Conservation (phyloP, 768 basidiomycete genomes). For the Xerocomellus intermedius region DNA sequence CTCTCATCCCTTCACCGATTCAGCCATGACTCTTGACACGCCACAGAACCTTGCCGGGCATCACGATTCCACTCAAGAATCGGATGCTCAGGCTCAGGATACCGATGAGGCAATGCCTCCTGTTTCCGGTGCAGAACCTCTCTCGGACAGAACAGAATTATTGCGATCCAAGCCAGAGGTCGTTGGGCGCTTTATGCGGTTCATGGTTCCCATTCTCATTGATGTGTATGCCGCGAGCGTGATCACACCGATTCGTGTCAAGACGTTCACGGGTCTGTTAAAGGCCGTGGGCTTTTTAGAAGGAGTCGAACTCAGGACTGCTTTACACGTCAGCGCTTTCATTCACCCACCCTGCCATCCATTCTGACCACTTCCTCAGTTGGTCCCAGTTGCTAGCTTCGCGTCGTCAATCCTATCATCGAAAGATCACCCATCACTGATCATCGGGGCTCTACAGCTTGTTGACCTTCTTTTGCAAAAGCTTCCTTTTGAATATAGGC, state of each 20-base stretch:
- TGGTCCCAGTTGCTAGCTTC: conserved; percentile 93
- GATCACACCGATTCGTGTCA: conserved; percentile 78
- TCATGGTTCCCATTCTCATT: conserved; percentile 90
- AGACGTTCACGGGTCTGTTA: conserved; percentile 82
- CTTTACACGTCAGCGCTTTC: conserved; percentile 64
- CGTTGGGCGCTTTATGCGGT: conserved; percentile 80
- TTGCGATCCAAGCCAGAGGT: conserved; percentile 72
- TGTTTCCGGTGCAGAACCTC: conserved; percentile 33
- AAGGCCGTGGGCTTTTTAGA: conserved; percentile 92
- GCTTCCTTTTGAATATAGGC: conserved; percentile 79
- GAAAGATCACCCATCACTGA: conserved; percentile 83
- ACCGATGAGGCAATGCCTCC: conserved; percentile 36
- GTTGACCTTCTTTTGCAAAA: conserved; percentile 89
- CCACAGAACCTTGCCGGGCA: conserved; percentile 12
- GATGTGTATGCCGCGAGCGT: conserved; percentile 99
- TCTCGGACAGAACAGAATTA: conserved; percentile 65
- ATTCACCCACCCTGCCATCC: not conserved
- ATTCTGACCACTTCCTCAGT: conserved; percentile 43
- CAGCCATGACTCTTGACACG: conserved; percentile 21
- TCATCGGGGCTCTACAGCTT: conserved; percentile 87
- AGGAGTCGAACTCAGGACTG: conserved; percentile 65
- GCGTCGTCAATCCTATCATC: conserved; percentile 92
- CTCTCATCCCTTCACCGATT: conserved; percentile 30
- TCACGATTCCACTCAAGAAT: conserved; percentile 30
- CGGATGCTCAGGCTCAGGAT: conserved; percentile 43